Percentiles rank a stretch among this genome's conserved stretches.
These are phyloP conservation scores for Crithidia bombi DNA, from an alignment of 208 protist genomes.

Conservation along the genomic window DNA sequence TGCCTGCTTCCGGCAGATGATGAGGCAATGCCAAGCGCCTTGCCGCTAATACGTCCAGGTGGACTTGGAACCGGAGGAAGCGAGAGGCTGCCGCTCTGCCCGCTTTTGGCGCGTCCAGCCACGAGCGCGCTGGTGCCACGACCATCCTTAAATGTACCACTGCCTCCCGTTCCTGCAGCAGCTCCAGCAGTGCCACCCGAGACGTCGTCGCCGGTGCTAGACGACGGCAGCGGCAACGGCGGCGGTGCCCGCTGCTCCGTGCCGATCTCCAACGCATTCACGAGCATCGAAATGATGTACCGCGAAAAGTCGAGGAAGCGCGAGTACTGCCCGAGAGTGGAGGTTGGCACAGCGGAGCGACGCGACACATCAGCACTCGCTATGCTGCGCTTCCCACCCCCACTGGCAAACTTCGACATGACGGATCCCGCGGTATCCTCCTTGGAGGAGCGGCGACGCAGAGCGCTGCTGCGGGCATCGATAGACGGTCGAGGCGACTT, in stretches of 20 bases:
- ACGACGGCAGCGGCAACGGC: conserved; percentile 13
- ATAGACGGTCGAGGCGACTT: background rate
- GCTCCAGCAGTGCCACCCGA: background rate
- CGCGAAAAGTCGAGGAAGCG: conserved; percentile 33
- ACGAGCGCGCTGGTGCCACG: conserved; percentile 6
- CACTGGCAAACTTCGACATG: background rate
- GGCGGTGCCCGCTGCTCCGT: conserved; percentile 22
- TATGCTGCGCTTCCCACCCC: conserved; percentile 1
- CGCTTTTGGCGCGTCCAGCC: conserved; percentile 11
- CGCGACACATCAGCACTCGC: conserved; percentile 2
- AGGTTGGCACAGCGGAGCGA: background rate
- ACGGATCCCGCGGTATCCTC: background rate
- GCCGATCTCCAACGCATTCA: conserved; percentile 35
- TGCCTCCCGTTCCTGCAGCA: background rate
- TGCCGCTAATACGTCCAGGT: conserved; percentile 5
- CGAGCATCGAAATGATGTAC: conserved; percentile 23
- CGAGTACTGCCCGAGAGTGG: conserved; percentile 12
- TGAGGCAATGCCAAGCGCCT: background rate
- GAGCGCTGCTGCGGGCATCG: background rate
- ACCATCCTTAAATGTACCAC: conserved; percentile 3
- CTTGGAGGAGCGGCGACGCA: conserved; percentile 4
- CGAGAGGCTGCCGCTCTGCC: conserved; percentile 2
- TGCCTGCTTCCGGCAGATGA: background rate
- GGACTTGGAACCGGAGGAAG: conserved; percentile 15
- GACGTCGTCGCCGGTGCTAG: background rate